Percentiles rank a stretch among this genome's conserved stretches.
phyloP scores from a whole-genome alignment of 257 asterid genomes.

The Fraxinus quadrangulata region DNA sequence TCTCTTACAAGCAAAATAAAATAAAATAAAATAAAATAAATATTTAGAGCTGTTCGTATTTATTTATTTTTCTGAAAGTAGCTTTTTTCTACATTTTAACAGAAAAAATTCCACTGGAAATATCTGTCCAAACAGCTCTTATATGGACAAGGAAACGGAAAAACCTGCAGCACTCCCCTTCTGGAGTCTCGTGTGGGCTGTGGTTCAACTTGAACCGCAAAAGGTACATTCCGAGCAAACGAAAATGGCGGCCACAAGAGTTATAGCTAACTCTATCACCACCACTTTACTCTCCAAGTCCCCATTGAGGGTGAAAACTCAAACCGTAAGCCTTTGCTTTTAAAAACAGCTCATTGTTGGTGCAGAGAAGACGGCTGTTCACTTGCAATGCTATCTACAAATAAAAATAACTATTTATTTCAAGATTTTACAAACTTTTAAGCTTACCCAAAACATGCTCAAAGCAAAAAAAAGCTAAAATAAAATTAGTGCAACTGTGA shows the following conservation, averaged over 20 bases:
- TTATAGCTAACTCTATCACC: slow-evolving; percentile 53
- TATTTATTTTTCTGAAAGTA: too few relatives aligned
- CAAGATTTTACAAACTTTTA: too few relatives aligned
- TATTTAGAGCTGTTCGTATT: too few relatives aligned
- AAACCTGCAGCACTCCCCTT: too few relatives aligned
- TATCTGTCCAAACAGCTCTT: too few relatives aligned
- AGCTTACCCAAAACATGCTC: too few relatives aligned
- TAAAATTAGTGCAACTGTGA: not conserved
- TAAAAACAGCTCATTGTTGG: slow-evolving; percentile 29
- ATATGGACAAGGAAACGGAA: too few relatives aligned
- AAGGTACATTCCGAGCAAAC: not conserved
- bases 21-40: too few relatives aligned
- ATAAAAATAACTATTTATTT: not conserved
- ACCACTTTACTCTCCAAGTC: slow-evolving; percentile 44
- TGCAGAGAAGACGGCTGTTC: slow-evolving; percentile 60
- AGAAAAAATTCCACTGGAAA: too few relatives aligned
- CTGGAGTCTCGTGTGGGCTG: not conserved
- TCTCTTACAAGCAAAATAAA: too few relatives aligned
- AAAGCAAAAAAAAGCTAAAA: too few relatives aligned
- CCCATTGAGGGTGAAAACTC: slow-evolving; percentile 41
- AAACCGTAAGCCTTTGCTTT: slow-evolving; percentile 40
- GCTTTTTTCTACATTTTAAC: too few relatives aligned
- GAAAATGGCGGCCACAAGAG: slow-evolving; percentile 79
- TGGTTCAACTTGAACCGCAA: not conserved
- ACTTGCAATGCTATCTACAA: slow-evolving; percentile 65